These are phyloP conservation scores for Pseudisothecium myosuroides DNA, from an alignment of 225 moss, liverwort and hornwort genomes.

Conservation along the genomic window DNA sequence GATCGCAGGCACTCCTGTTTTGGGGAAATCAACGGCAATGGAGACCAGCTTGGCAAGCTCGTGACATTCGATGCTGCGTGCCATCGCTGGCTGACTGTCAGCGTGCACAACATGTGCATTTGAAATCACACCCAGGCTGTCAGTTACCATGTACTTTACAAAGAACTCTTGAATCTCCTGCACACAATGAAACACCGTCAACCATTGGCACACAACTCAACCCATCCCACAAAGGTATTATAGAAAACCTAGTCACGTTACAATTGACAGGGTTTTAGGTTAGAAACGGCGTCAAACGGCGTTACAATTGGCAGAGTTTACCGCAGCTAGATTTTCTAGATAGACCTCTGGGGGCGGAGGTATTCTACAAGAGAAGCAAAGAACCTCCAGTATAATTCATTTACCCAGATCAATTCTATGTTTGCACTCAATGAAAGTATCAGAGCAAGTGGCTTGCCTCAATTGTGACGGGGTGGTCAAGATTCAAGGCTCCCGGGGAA, in stretches of 20 bases:
- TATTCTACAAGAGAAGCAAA: background rate
- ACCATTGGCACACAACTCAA: background rate
- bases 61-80: slow-evolving; percentile 55
- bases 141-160: slow-evolving; percentile 65
- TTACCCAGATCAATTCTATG: background rate
- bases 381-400: background rate
- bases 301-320: background rate
- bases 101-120: slow-evolving; percentile 90
- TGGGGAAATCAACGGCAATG: slow-evolving; percentile 84
- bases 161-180: slow-evolving; percentile 96
- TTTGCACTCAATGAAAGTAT: background rate
- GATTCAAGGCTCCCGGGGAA: slow-evolving; percentile 25
- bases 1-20: slow-evolving; percentile 82
- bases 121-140: slow-evolving; percentile 71
- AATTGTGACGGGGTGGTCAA: slow-evolving; percentile 63
- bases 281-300: background rate
- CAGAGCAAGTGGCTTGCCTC: slow-evolving; percentile 35
- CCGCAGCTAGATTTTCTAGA: background rate
- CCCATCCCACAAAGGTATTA: background rate
- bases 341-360: too few species aligned
- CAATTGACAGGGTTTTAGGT: background rate
- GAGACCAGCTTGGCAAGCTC: slow-evolving; percentile 79
- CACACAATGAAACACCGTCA: background rate
- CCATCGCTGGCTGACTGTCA: slow-evolving; percentile 53
- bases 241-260: background rate